Conservation (phyloP, 345 rosid species). For the Citrus trifoliata region DNA sequence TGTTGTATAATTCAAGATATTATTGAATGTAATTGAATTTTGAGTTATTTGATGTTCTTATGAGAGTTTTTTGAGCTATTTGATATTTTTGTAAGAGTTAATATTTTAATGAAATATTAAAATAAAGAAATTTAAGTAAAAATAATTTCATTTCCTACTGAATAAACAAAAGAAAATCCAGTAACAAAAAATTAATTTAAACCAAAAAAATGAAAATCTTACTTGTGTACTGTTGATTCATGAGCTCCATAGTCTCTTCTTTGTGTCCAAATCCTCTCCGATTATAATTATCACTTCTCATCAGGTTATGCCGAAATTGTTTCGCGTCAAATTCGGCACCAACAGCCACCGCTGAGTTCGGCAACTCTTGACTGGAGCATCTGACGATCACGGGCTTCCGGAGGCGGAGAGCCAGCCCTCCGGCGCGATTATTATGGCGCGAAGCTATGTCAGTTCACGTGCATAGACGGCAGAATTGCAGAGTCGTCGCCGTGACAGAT, state of each 20-base stretch:
- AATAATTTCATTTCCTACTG: too few relatives aligned
- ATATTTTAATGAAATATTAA: too few relatives aligned
- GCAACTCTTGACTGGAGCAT: conserved; percentile 44
- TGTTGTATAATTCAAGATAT: too few relatives aligned
- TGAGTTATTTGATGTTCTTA: too few relatives aligned
- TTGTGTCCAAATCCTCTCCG: conserved; percentile 81
- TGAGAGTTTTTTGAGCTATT: too few relatives aligned
- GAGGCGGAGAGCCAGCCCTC: conserved; percentile 27
- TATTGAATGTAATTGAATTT: too few relatives aligned
- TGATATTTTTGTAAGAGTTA: too few relatives aligned
- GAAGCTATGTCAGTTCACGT: conserved; percentile 29
- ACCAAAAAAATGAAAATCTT: not conserved
- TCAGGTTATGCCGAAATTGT: conserved; percentile 69
- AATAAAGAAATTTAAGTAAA: too few relatives aligned
- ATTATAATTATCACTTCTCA: conserved; percentile 79
- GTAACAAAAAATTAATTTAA: too few relatives aligned
- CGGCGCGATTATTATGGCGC: conserved; percentile 20
- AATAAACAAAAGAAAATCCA: too few relatives aligned
- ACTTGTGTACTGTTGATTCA: conserved; percentile 85
- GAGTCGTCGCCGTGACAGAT: conserved; percentile 52
- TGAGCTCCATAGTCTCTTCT: conserved; percentile 82
- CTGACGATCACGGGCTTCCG: conserved; percentile 45
- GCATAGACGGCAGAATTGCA: conserved; percentile 62
- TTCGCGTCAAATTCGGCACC: conserved; percentile 76
- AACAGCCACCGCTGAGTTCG: conserved; percentile 39